These are phyloP conservation scores for Xanthoconium purpureum DNA, from an alignment of 768 basidiomycete genomes.

Conservation along the genomic window DNA sequence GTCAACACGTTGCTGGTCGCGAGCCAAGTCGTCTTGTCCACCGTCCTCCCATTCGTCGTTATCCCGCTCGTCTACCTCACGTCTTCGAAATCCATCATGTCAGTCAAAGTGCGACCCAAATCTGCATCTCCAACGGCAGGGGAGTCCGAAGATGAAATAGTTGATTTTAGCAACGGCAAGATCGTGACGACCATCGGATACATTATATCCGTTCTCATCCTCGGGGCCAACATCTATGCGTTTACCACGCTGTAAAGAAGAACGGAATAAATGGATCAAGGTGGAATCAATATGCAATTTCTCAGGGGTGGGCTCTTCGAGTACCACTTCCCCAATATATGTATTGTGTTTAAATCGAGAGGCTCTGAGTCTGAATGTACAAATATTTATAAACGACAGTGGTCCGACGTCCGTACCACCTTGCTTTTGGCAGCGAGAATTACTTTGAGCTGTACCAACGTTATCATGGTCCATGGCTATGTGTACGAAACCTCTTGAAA, in stretches of 20 bases:
- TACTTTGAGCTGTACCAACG: too few relatives aligned
- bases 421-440: too few relatives aligned
- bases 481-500: too few relatives aligned
- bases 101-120: conserved; percentile 36
- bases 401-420: too few relatives aligned
- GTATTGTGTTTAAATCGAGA: too few relatives aligned
- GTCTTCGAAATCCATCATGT: conserved; percentile 65
- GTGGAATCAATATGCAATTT: neutral
- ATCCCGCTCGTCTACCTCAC: conserved; percentile 79
- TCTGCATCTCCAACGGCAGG: neutral
- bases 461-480: too few relatives aligned
- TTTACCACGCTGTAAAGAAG: conserved; percentile 48
- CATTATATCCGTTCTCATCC: conserved; percentile 60
- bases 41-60: conserved; percentile 84
- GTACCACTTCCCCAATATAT: too few relatives aligned
- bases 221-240: conserved; percentile 75
- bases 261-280: neutral
- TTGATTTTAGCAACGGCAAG: conserved; percentile 65
- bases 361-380: too few relatives aligned
- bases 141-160: conserved; percentile 33
- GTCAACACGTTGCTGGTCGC: conserved; percentile 78
- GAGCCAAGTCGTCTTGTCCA: conserved; percentile 79
- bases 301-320: too few relatives aligned
- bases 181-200: conserved; percentile 49
- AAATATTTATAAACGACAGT: too few relatives aligned